Base-by-base conservation (phyloP, 176 grass and related monocot species). In the Triticum timopheevii region DNA sequence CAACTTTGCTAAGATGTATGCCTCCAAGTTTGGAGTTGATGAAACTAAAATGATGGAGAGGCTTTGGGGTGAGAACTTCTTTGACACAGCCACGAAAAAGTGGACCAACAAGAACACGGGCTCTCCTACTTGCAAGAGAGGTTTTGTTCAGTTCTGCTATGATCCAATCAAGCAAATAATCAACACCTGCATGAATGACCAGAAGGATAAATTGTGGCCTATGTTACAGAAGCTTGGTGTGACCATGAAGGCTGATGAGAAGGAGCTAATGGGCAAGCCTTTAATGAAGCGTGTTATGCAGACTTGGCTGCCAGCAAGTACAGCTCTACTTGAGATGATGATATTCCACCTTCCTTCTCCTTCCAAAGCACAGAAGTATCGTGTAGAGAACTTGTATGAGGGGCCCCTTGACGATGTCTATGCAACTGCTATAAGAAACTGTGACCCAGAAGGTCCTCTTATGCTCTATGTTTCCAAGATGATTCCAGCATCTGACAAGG, bases 401-500 rank as follows among this genome's bases (percentile, higher is more conserved):
- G 94, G 90, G 0, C 92, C 95, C 2, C 90, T 97, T 76, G 92
- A 97, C 80, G 95, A 97, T 85, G 0, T 80, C 38, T 97, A 97
- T 33, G 94, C 92, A 68, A 94, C 85, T 74, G 90, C 92, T 19
- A 97, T 97, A 36, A 97, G 94, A 45, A 94, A 92, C 77, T 97
- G 95, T 89, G 95, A 97, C 65, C 92, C 95, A 3, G 92, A 97
- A 15, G 95, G 95, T 15, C 92, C 95, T 58, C 95, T 94, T 72
- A 94, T 97, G 92, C 74, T 97, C 11, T 97, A 97, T 77, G 95
- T 97, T 44, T 97, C 94, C 6, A 97, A 97, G 87, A 97, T 97
- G 94, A 97, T 97, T 90, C 94, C 94, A 7, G 90, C 95, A 34
- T 97, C 95, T 78, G 92, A 97, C 30, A 97, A 94, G 76, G 95